Evolutionary conservation across 2,329 filamentous ascomycete species (phyloP).

Genomic region (Teratosphaeria epicoccoides): DNA sequence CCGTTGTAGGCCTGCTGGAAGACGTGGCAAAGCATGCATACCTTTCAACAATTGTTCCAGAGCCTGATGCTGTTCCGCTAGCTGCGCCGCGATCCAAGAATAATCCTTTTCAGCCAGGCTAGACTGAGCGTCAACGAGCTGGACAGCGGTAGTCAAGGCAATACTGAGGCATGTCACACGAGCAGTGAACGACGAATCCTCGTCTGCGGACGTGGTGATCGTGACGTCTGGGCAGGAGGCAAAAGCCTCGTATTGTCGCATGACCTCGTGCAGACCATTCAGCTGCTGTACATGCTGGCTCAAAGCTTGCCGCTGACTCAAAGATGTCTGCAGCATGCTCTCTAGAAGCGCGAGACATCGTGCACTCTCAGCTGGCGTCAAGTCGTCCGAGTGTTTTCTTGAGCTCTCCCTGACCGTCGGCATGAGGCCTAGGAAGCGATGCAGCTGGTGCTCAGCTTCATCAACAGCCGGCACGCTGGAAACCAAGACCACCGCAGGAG

Average conservation of each 20-base stretch:
- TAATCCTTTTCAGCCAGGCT: background rate
- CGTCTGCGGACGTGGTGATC: background rate
- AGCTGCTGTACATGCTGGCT: background rate
- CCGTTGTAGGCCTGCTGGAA: background rate
- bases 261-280: background rate
- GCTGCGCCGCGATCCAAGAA: background rate
- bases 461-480: background rate
- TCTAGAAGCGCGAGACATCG: conserved; percentile 80
- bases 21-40: background rate
- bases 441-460: conserved; percentile 59
- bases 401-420: conserved; percentile 55
- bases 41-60: background rate
- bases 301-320: conserved; percentile 10
- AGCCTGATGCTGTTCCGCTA: background rate
- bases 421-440: conserved; percentile 66
- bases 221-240: background rate
- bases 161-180: background rate
- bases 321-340: conserved; percentile 53
- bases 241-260: conserved; percentile 6
- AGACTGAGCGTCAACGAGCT: conserved; percentile 1
- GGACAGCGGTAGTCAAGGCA: background rate
- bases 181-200: background rate
- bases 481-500: conserved; percentile 21
- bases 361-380: conserved; percentile 68
- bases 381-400: conserved; percentile 69